phyloP scores from a whole-genome alignment of 768 basidiomycete species.

The Suillus paluster region DNA sequence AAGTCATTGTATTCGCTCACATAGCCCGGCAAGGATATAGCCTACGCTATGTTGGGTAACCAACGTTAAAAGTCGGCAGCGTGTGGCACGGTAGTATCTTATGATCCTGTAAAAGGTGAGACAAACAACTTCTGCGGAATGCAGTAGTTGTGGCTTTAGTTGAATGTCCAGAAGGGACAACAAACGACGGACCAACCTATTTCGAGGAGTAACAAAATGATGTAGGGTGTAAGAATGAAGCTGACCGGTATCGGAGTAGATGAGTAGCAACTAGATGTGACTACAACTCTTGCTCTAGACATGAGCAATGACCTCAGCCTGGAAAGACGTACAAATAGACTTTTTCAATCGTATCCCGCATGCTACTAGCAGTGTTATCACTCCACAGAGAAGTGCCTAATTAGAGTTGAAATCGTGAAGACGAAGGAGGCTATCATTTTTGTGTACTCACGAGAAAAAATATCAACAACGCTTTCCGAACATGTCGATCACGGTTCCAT shows the following conservation, averaged over 20 bases:
- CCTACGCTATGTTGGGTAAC: not conserved
- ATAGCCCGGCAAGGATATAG: not conserved
- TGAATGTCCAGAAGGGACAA: not conserved
- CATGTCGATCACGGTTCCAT: not conserved
- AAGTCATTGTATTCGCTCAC: not conserved
- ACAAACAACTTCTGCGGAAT: not conserved
- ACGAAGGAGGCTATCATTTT: not conserved
- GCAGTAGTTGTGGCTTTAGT: not conserved
- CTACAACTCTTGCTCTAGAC: not conserved
- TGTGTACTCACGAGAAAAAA: not conserved
- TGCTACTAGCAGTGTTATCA: not conserved
- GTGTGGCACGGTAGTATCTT: constrained; percentile 1
- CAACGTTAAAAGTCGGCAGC: constrained; percentile 1
- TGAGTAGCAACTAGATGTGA: not conserved
- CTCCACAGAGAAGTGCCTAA: not conserved
- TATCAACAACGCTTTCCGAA: not conserved
- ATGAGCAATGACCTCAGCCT: not conserved
- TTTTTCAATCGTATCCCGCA: not conserved
- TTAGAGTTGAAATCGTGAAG: not conserved
- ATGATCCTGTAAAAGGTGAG: constrained; percentile 4
- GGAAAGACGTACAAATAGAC: not conserved
- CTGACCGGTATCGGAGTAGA: not conserved
- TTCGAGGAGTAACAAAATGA: not conserved
- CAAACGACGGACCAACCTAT: not conserved
- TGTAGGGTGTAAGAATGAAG: not conserved